These are phyloP conservation scores for Beauveria pseudobassiana DNA, from an alignment of 2,329 filamentous ascomycete species.

Conservation along the genomic window DNA sequence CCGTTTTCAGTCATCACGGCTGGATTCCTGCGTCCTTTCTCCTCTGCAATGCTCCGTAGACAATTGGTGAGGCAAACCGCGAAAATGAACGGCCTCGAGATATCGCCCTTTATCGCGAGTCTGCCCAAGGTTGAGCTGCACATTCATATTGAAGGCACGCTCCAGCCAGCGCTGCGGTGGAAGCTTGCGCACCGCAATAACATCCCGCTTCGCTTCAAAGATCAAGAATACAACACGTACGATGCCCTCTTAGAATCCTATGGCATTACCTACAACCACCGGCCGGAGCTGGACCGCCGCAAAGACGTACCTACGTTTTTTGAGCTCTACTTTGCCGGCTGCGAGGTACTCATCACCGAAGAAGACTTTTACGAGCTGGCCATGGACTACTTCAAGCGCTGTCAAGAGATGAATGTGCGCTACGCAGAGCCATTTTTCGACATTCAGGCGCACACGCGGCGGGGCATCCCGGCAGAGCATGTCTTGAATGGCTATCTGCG, in stretches of 20 bases:
- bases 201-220: slow-evolving; percentile 49
- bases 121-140: slow-evolving; percentile 77
- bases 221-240: slow-evolving; percentile 44
- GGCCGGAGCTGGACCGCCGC: slow-evolving; percentile 29
- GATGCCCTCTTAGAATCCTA: slow-evolving; percentile 56
- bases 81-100: slow-evolving; percentile 23
- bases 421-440: slow-evolving; percentile 76
- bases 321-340: slow-evolving; percentile 71
- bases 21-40: neutral
- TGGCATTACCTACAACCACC: slow-evolving; percentile 43
- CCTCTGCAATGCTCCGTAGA: neutral
- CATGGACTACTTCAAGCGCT: slow-evolving; percentile 60
- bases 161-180: slow-evolving; percentile 62
- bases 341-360: slow-evolving; percentile 59
- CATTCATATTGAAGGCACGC: slow-evolving; percentile 67
- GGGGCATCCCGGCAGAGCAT: slow-evolving; percentile 53
- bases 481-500: slow-evolving; percentile 54
- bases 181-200: slow-evolving; percentile 57
- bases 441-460: slow-evolving; percentile 60
- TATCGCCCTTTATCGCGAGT: slow-evolving; percentile 45
- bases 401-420: slow-evolving; percentile 53
- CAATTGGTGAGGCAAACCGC: too few relatives aligned
- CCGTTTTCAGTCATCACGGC: neutral
- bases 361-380: slow-evolving; percentile 66
- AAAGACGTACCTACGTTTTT: slow-evolving; percentile 42